These are phyloP conservation scores for Neurospora sp. DNA, from an alignment of 495 filamentous ascomycete species.

Conservation along the genomic window DNA sequence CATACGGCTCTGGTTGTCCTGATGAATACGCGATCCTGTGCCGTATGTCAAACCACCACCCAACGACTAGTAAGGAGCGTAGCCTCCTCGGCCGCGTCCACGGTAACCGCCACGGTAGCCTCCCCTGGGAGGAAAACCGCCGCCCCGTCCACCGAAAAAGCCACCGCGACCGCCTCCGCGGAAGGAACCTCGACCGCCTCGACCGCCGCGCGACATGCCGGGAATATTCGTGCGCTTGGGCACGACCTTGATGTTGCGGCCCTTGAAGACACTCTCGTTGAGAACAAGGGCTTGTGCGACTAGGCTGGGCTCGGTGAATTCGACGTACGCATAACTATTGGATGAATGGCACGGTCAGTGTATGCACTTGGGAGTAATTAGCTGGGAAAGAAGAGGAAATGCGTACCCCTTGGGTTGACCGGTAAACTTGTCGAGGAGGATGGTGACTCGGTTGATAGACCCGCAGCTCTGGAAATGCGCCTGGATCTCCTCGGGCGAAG, in stretches of 20 bases:
- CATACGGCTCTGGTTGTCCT: neutral
- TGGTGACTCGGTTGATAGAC: slow-evolving; percentile 96
- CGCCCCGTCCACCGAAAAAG: slow-evolving; percentile 38
- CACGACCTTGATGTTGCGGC: slow-evolving; percentile 90
- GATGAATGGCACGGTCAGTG: neutral
- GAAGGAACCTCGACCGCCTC: slow-evolving; percentile 46
- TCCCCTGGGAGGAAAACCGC: slow-evolving; percentile 53
- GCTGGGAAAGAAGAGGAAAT: neutral
- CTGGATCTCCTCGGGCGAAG: slow-evolving; percentile 97
- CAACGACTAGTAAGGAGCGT: slow-evolving; percentile 58
- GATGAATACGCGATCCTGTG: neutral
- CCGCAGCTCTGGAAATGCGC: slow-evolving; percentile 97
- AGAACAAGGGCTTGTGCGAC: slow-evolving; percentile 89
- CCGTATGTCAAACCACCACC: slow-evolving; percentile 1
- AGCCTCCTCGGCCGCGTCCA: slow-evolving; percentile 61
- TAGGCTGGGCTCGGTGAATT: slow-evolving; percentile 90
- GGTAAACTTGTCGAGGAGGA: slow-evolving; percentile 93
- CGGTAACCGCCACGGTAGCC: slow-evolving; percentile 78
- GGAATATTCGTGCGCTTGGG: slow-evolving; percentile 97
- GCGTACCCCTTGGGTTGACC: slow-evolving; percentile 92
- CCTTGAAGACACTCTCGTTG: slow-evolving; percentile 94
- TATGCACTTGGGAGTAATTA: neutral
- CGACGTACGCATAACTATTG: slow-evolving; percentile 92
- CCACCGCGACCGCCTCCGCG: slow-evolving; percentile 50
- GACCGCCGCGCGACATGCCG: slow-evolving; percentile 72